A percentile compares a stretch with the other conserved stretches of the same genome.
phyloP scores from a whole-genome alignment of 495 filamentous ascomycete genomes.

The Pyrenopolyporus hunteri region DNA sequence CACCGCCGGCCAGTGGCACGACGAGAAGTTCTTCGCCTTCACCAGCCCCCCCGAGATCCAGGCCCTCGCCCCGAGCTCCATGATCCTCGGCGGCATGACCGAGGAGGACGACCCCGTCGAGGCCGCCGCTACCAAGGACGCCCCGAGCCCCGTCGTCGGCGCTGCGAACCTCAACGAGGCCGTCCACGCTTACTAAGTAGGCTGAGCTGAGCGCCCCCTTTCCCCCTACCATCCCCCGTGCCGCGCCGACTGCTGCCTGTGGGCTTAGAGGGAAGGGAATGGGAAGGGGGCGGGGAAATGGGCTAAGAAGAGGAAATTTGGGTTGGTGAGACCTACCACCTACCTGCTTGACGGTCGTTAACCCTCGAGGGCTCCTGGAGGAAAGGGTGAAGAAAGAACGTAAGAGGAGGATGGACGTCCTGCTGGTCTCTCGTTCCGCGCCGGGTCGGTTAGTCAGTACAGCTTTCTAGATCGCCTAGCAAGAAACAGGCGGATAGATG shows the following conservation, averaged over 20 bases:
- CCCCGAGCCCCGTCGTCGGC: slow-evolving; percentile 33
- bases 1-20: slow-evolving; percentile 61
- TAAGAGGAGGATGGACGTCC: slow-evolving; percentile 2
- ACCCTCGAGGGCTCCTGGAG: slow-evolving; percentile 9
- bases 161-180: slow-evolving; percentile 24
- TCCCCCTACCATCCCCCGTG: too few relatives aligned
- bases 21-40: slow-evolving; percentile 62
- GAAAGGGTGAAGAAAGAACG: too few relatives aligned
- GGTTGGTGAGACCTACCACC: slow-evolving; percentile 15
- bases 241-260: background rate
- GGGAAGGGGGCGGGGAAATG: background rate
- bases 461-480: slow-evolving; percentile 27
- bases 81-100: slow-evolving; percentile 54
- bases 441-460: slow-evolving; percentile 9
- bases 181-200: slow-evolving; percentile 31
- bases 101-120: slow-evolving; percentile 45
- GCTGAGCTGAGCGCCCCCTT: background rate
- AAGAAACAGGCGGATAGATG: slow-evolving; percentile 23
- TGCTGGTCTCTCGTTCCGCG: slow-evolving; percentile 21
- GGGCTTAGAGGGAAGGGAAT: background rate
- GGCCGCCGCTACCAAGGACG: slow-evolving; percentile 25
- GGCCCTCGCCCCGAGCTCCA: slow-evolving; percentile 51
- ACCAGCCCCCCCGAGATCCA: slow-evolving; percentile 54
- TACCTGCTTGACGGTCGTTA: slow-evolving; percentile 27
- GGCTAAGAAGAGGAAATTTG: slow-evolving; percentile 1